These are phyloP conservation scores for Brassica hybrid DNA, from an alignment of 441 rosid species.

Conservation along the genomic window DNA sequence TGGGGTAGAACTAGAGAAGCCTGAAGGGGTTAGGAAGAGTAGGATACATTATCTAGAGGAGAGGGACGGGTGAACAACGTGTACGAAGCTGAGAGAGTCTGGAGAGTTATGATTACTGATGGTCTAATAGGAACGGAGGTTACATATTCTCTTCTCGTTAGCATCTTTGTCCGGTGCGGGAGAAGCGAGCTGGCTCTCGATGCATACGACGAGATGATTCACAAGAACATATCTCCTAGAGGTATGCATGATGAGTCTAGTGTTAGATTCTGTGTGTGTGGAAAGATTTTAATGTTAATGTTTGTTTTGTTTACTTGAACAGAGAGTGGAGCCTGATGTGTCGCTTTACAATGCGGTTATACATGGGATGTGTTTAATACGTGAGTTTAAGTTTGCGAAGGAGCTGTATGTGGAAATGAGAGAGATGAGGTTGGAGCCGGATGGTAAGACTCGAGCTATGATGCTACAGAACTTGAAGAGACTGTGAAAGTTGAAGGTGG, in stretches of 20 bases:
- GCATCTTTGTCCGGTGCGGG: slow-evolving; percentile 72
- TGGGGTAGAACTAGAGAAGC: slow-evolving; percentile 20
- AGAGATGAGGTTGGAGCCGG: slow-evolving; percentile 60
- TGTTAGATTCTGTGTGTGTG: background rate
- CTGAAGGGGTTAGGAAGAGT: slow-evolving; percentile 15
- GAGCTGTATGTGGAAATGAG: slow-evolving; percentile 66
- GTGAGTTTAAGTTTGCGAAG: slow-evolving; percentile 63
- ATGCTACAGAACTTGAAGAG: too few relatives aligned
- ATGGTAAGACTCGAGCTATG: slow-evolving; percentile 55
- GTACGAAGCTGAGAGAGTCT: slow-evolving; percentile 62
- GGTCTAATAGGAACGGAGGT: slow-evolving; percentile 61
- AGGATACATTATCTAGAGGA: slow-evolving; percentile 67
- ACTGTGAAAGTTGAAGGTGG: too few relatives aligned
- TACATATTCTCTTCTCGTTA: slow-evolving; percentile 66
- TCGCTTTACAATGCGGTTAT: slow-evolving; percentile 27
- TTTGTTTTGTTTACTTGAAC: slow-evolving; percentile 24
- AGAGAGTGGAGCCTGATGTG: slow-evolving; percentile 61
- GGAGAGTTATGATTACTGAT: slow-evolving; percentile 65
- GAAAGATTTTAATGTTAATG: background rate
- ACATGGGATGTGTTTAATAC: slow-evolving; percentile 39
- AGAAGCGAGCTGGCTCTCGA: slow-evolving; percentile 68
- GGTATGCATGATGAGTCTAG: slow-evolving; percentile 37
- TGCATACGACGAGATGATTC: slow-evolving; percentile 75
- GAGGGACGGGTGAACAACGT: slow-evolving; percentile 55
- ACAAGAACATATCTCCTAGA: slow-evolving; percentile 52